Evolutionary conservation across 2,329 filamentous ascomycete species (phyloP).

Genomic region (Coccinonectria pachysandricola): DNA sequence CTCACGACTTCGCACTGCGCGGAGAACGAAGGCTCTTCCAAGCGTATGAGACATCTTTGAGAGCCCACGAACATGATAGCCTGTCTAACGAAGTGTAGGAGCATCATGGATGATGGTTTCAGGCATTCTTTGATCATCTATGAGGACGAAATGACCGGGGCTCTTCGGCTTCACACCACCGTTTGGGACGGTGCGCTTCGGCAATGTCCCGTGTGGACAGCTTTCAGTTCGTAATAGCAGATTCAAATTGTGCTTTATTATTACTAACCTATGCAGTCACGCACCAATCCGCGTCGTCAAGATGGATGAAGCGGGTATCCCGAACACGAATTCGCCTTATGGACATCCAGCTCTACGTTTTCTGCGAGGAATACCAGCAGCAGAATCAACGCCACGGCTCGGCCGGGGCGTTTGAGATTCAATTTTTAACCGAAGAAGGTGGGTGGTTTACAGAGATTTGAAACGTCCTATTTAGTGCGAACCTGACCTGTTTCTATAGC

Average conservation of each 20-base stretch:
- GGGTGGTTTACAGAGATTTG: too few relatives aligned
- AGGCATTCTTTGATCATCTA: slow-evolving; percentile 45
- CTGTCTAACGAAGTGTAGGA: slow-evolving; percentile 27
- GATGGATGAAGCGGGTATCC: slow-evolving; percentile 41
- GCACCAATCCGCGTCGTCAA: slow-evolving; percentile 34
- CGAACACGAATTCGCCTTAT: slow-evolving; percentile 39
- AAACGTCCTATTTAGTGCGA: too few relatives aligned
- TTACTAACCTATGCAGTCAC: slow-evolving; percentile 32
- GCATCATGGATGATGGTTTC: slow-evolving; percentile 45
- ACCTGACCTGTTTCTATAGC: too few relatives aligned
- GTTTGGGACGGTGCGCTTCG: slow-evolving; percentile 44
- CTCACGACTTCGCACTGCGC: slow-evolving; percentile 35
- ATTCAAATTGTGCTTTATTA: not conserved
- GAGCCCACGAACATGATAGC: too few relatives aligned
- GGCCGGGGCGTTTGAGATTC: slow-evolving; percentile 39
- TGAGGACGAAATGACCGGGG: slow-evolving; percentile 36
- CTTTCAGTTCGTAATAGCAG: slow-evolving; percentile 39
- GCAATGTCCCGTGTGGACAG: slow-evolving; percentile 52
- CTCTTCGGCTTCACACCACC: slow-evolving; percentile 44
- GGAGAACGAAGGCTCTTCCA: slow-evolving; percentile 45
- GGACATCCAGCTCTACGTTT: slow-evolving; percentile 48
- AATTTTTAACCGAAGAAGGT: slow-evolving; percentile 35
- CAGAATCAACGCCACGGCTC: slow-evolving; percentile 39
- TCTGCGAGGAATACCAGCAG: slow-evolving; percentile 45
- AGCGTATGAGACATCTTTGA: slow-evolving; percentile 32